phyloP scores from a whole-genome alignment of 495 filamentous ascomycete species.

The Neurospora sp. region DNA sequence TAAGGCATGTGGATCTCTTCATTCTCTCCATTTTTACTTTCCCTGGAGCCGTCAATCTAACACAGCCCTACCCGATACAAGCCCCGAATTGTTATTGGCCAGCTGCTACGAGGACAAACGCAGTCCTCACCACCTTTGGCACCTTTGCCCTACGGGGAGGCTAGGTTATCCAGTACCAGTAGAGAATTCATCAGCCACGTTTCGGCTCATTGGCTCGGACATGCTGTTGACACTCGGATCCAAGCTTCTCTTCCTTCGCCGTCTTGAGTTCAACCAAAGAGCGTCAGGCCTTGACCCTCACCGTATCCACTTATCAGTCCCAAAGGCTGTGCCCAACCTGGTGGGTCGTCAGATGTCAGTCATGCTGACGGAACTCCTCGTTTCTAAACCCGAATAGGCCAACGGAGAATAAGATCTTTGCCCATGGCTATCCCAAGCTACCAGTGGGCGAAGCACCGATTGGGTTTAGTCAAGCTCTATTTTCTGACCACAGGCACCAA shows the following conservation, averaged over 20 bases:
- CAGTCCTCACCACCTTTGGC: not conserved
- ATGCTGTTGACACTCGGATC: not conserved
- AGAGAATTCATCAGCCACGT: not conserved
- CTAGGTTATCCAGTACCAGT: not conserved
- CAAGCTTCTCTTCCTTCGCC: not conserved
- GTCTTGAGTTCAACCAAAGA: not conserved
- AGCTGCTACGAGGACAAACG: conserved; percentile 1
- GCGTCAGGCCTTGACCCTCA: not conserved
- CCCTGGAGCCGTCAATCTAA: not conserved
- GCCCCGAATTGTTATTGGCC: conserved; percentile 2
- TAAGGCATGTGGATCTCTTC: not conserved
- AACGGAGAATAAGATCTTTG: not conserved
- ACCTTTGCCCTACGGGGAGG: not conserved
- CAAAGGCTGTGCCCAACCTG: not conserved
- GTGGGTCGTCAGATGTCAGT: not conserved
- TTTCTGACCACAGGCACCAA: not conserved
- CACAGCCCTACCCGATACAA: conserved; percentile 11
- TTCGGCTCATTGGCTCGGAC: not conserved
- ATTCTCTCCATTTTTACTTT: not conserved
- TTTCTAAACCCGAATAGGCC: not conserved
- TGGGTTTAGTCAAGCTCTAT: not conserved
- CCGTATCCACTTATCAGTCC: not conserved
- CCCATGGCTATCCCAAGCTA: not conserved
- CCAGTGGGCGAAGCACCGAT: not conserved
- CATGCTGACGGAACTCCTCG: not conserved